A percentile compares a stretch with the other conserved stretches of the same genome.
phyloP scores from a whole-genome alignment of 179 eudicot genomes.

The Kewa caespitosa region DNA sequence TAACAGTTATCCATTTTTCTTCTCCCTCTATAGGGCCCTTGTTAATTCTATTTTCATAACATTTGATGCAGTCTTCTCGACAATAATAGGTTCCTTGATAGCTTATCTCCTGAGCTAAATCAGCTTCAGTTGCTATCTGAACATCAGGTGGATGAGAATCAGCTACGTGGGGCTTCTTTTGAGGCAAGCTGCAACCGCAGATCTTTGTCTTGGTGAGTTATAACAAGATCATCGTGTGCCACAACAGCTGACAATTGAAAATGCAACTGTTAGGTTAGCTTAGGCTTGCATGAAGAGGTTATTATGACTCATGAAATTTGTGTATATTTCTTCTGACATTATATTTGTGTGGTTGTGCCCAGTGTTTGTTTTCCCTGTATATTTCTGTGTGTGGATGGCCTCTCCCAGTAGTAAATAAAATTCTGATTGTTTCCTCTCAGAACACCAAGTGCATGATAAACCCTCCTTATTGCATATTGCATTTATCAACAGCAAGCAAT shows the following conservation, averaged over 20 bases:
- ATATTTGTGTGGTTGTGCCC: background rate
- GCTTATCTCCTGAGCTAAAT: conserved; percentile 48
- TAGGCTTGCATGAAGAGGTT: background rate
- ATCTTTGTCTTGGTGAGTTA: conserved; percentile 41
- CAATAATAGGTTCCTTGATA: conserved; percentile 37
- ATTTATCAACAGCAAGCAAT: background rate
- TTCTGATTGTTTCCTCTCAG: background rate
- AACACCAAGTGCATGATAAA: background rate
- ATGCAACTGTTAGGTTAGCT: background rate
- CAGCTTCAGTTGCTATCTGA: conserved; percentile 48
- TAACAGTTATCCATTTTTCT: background rate
- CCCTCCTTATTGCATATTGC: too few species aligned
- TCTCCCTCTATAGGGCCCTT: background rate
- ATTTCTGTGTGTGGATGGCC: too few species aligned
- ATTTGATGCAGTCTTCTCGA: conserved; percentile 54
- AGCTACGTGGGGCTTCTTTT: conserved; percentile 25
- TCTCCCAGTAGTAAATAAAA: too few species aligned
- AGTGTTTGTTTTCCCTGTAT: background rate
- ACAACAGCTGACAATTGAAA: background rate
- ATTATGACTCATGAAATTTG: background rate
- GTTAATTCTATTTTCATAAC: background rate
- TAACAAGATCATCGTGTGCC: conserved; percentile 1
- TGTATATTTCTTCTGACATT: background rate
- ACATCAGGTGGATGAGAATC: conserved; percentile 46
- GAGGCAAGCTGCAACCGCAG: conserved; percentile 26